Evolutionary conservation across 352 stramenopile species (phyloP).

Genomic region (Blastocystis sp.): DNA sequence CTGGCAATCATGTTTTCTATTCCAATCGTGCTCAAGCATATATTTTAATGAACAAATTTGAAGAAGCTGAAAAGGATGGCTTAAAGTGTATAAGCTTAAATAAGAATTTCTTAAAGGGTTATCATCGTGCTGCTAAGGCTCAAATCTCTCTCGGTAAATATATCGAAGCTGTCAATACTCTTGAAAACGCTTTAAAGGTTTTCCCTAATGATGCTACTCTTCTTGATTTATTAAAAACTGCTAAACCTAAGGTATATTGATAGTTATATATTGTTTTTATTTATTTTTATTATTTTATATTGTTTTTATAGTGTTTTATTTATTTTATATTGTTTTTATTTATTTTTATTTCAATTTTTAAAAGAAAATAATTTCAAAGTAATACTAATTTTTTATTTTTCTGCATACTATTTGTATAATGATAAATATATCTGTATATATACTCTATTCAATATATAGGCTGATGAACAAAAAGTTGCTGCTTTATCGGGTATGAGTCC

Average conservation of each 20-base stretch:
- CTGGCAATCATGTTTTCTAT: constrained; percentile 63
- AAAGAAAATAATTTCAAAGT: too few relatives aligned
- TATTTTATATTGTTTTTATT: too few relatives aligned
- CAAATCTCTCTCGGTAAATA: constrained; percentile 51
- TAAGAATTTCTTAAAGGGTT: constrained; percentile 63
- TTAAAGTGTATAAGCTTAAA: constrained; percentile 60
- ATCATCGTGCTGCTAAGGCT: constrained; percentile 61
- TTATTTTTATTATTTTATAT: too few relatives aligned
- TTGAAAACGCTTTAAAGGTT: constrained; percentile 23
- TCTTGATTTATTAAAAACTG: constrained; percentile 15
- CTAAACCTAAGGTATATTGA: background rate
- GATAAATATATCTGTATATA: too few relatives aligned
- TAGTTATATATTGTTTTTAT: background rate
- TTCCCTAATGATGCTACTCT: constrained; percentile 35
- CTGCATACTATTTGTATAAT: too few relatives aligned
- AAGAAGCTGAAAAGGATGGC: constrained; percentile 54
- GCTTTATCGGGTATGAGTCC: constrained; percentile 44
- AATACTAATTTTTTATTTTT: too few relatives aligned
- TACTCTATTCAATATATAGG: constrained; percentile 15
- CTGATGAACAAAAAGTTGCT: background rate
- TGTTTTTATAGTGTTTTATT: too few relatives aligned
- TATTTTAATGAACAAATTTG: constrained; percentile 10
- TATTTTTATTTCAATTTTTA: too few relatives aligned
- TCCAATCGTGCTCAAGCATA: constrained; percentile 51
- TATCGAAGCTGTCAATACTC: constrained; percentile 27